A percentile compares a stretch with the other conserved stretches of the same genome.
Evolutionary conservation across 164 flowering plant genomes (phyloP).

Genomic region (Stephania cephalantha): DNA sequence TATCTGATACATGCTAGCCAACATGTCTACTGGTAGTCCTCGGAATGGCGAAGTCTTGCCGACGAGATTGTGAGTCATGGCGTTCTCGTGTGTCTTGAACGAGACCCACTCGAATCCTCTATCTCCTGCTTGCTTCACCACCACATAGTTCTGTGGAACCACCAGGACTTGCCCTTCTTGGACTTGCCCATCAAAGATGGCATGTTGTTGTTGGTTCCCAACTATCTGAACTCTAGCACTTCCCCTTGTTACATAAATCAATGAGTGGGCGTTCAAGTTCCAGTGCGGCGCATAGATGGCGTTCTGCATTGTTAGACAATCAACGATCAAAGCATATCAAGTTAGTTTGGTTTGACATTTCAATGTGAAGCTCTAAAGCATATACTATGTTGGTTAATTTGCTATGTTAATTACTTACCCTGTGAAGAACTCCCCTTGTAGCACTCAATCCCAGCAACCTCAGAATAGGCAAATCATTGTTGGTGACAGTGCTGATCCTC

Average conservation of each 20-base stretch:
- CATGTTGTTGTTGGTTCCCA: conserved; percentile 9
- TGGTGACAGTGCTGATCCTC: too few species aligned
- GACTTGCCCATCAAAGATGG: conserved; percentile 22
- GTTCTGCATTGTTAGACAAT: conserved; percentile 26
- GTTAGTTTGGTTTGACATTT: too few species aligned
- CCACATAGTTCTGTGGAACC: conserved; percentile 31
- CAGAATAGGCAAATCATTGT: too few species aligned
- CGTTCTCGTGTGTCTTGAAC: conserved; percentile 24
- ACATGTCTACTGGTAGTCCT: neutral
- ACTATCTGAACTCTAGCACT: conserved; percentile 31
- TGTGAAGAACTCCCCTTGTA: too few species aligned
- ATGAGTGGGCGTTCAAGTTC: conserved; percentile 38
- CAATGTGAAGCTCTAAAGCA: too few species aligned
- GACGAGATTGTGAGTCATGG: conserved; percentile 1
- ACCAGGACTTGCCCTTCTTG: conserved; percentile 27
- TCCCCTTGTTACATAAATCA: conserved; percentile 45
- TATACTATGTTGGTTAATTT: too few species aligned
- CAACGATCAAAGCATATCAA: too few species aligned
- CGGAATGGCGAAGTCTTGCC: neutral
- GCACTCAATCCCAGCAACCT: too few species aligned
- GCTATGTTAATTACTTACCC: neutral
- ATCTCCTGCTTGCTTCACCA: conserved; percentile 20
- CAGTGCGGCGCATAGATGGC: conserved; percentile 48
- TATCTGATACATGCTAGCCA: neutral
- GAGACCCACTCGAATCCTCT: conserved; percentile 31